phyloP scores from a whole-genome alignment of 164 flowering plant genomes.

The Piper betle region DNA sequence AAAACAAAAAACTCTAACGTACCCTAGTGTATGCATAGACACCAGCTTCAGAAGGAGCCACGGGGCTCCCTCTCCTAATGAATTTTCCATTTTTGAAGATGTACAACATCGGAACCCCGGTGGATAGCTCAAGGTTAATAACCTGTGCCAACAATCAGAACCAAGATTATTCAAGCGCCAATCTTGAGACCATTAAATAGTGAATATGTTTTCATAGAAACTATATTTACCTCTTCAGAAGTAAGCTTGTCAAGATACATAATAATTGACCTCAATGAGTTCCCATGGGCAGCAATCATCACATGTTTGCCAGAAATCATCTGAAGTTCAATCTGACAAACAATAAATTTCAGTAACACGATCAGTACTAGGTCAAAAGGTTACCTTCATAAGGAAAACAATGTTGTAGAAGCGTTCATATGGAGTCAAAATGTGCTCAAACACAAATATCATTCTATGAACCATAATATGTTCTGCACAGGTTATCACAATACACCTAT shows the following conservation, averaged over 20 bases:
- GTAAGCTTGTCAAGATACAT: slow-evolving; percentile 98
- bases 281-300: slow-evolving; percentile 98
- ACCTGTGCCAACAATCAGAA: slow-evolving; percentile 33
- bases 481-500: no score
- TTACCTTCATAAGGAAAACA: no score
- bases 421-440: no score
- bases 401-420: no score
- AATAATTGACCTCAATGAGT: slow-evolving; percentile 91
- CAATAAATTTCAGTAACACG: slow-evolving; percentile 8
- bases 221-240: slow-evolving; percentile 64
- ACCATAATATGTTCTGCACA: no score
- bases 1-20: slow-evolving; percentile 6
- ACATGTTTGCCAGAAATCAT: slow-evolving; percentile 75
- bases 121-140: slow-evolving; percentile 81
- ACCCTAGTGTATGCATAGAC: slow-evolving; percentile 98
- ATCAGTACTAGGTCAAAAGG: neutral
- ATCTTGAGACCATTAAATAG: neutral
- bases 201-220: neutral
- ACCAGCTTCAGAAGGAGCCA: slow-evolving; percentile 76
- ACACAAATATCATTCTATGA: no score
- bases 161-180: neutral
- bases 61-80: slow-evolving; percentile 95
- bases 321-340: slow-evolving; percentile 74
- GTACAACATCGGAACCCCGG: slow-evolving; percentile 97
- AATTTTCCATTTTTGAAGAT: slow-evolving; percentile 81